phyloP scores from a whole-genome alignment of 805 yeast genomes.

The Candida hispaniensis region DNA sequence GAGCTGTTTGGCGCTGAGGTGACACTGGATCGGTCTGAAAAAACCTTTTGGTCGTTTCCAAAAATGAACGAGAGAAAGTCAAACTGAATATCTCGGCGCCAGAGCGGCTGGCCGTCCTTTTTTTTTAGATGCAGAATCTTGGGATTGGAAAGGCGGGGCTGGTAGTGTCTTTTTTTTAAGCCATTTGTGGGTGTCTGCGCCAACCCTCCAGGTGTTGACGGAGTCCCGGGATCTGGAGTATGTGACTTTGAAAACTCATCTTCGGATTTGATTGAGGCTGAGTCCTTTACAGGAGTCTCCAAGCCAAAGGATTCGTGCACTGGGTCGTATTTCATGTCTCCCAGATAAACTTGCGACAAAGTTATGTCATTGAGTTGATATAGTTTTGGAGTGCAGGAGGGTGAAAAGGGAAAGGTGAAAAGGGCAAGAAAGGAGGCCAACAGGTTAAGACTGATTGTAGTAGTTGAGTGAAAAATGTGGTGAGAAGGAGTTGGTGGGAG shows the following conservation, averaged over 20 bases:
- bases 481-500: too few relatives aligned
- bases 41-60: slow-evolving; percentile 51
- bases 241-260: not conserved
- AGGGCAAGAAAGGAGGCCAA: too few relatives aligned
- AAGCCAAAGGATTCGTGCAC: slow-evolving; percentile 10
- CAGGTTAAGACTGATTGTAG: not conserved
- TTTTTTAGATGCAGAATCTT: slow-evolving; percentile 51
- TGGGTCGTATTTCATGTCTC: slow-evolving; percentile 13
- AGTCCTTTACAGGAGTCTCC: too few relatives aligned
- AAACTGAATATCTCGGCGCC: slow-evolving; percentile 80
- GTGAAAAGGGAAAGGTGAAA: too few relatives aligned
- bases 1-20: slow-evolving; percentile 19
- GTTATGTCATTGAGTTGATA: too few relatives aligned
- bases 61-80: slow-evolving; percentile 61
- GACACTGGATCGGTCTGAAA: slow-evolving; percentile 37
- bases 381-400: too few relatives aligned
- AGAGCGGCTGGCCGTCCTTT: slow-evolving; percentile 83
- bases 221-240: not conserved
- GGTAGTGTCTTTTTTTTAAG: slow-evolving; percentile 9
- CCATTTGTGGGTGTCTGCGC: slow-evolving; percentile 14
- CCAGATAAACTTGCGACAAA: too few relatives aligned
- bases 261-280: not conserved
- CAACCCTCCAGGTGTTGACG: not conserved
- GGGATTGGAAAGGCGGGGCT: slow-evolving; percentile 18
- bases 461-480: not conserved